Evolutionary conservation across 345 rosid genomes (phyloP).

Genomic region (Citrus sinensis): DVS_A1.0 CM039164.1:1481501-1482000

Average conservation of each 20-base stretch:
- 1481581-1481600: constrained; percentile 31
- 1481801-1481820: not conserved
- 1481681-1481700: not conserved
- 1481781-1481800: not conserved
- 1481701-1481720: not conserved
- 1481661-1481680: not conserved
- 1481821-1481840: not conserved
- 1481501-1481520: constrained; percentile 56
- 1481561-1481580: constrained; percentile 41
- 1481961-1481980: too few relatives aligned
- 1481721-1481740: not conserved
- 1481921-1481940: not conserved
- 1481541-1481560: constrained; percentile 47
- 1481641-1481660: not conserved
- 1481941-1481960: not conserved
- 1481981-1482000: too few relatives aligned
- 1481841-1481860: not conserved
- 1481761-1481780: not conserved
- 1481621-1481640: not conserved
- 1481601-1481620: constrained; percentile 42
- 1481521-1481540: constrained; percentile 41
- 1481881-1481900: too few relatives aligned
- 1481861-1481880: not conserved
- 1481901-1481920: not conserved
- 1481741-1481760: not conserved